phyloP scores from a whole-genome alignment of 768 basidiomycete genomes.

The Agrocybe praecox region DNA sequence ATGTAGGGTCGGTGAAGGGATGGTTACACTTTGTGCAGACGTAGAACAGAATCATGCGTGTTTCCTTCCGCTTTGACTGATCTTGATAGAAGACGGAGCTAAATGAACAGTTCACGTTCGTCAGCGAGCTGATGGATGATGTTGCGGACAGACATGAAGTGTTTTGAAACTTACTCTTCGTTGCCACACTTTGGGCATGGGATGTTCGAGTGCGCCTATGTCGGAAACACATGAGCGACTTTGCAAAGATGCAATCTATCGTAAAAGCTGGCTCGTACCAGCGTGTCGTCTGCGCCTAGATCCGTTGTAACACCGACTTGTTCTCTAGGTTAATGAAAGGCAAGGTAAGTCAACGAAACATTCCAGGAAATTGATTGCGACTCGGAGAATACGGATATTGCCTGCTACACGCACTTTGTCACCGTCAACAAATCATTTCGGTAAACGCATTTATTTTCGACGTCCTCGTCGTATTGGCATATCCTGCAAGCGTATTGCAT shows the following conservation, averaged over 20 bases:
- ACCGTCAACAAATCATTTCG: constrained; percentile 91
- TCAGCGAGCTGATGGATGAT: background rate
- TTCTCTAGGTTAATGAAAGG: constrained; percentile 62
- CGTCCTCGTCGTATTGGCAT: constrained; percentile 83
- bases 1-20: constrained; percentile 70
- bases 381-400: too few relatives aligned
- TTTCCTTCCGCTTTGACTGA: constrained; percentile 95
- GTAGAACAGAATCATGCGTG: constrained; percentile 92
- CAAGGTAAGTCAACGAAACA: background rate
- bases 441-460: constrained; percentile 89
- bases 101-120: constrained; percentile 15
- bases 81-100: constrained; percentile 96
- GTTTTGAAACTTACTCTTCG: constrained; percentile 66
- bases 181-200: constrained; percentile 81
- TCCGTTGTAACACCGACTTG: constrained; percentile 91
- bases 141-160: background rate
- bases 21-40: constrained; percentile 85
- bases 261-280: constrained; percentile 47
- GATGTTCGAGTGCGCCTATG: constrained; percentile 81
- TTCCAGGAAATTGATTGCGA: background rate
- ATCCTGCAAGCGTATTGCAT: constrained; percentile 94
- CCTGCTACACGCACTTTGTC: constrained; percentile 65
- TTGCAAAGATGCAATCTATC: background rate
- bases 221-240: background rate
- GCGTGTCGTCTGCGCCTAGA: constrained; percentile 85